Conservation (phyloP, 169 alveolate species). For the Toxoplasma gondii region DNA sequence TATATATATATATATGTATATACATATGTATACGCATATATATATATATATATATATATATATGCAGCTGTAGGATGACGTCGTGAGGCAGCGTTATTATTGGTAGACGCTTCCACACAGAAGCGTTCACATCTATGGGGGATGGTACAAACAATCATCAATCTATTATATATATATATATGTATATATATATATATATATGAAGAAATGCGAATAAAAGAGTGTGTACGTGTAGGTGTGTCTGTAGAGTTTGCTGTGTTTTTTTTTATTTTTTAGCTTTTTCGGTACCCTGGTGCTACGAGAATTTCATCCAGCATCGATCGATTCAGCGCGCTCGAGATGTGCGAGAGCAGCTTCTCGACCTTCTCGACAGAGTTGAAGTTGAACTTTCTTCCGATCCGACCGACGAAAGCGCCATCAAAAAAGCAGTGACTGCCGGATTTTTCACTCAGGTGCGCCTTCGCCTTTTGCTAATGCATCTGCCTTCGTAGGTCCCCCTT, state of each 20-base stretch:
- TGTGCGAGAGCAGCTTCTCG: slow-evolving; percentile 94
- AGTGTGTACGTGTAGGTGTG: too few species aligned
- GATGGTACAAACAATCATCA: too few species aligned
- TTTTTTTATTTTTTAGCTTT: slow-evolving; percentile 72
- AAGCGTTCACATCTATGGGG: too few species aligned
- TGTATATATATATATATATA: too few species aligned
- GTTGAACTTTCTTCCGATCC: slow-evolving; percentile 79
- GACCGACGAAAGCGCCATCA: slow-evolving; percentile 85
- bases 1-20: too few species aligned
- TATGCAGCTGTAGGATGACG: too few species aligned
- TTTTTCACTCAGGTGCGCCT: slow-evolving; percentile 79
- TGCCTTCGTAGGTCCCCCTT: slow-evolving; percentile 83
- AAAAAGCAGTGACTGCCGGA: slow-evolving; percentile 93
- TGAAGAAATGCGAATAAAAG: too few species aligned
- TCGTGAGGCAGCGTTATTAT: too few species aligned
- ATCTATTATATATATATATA: too few species aligned
- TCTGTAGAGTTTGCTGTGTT: background rate
- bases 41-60: too few species aligned
- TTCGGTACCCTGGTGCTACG: slow-evolving; percentile 94
- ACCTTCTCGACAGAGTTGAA: slow-evolving; percentile 88
- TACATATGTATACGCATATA: too few species aligned
- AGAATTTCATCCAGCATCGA: slow-evolving; percentile 94
- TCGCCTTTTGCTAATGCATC: background rate
- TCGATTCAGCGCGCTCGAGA: slow-evolving; percentile 98
- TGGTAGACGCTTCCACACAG: too few species aligned